Evolutionary conservation across 2,329 filamentous ascomycete species (phyloP).

Genomic region (Xenosphaeropsis pyriputrescens): DNA sequence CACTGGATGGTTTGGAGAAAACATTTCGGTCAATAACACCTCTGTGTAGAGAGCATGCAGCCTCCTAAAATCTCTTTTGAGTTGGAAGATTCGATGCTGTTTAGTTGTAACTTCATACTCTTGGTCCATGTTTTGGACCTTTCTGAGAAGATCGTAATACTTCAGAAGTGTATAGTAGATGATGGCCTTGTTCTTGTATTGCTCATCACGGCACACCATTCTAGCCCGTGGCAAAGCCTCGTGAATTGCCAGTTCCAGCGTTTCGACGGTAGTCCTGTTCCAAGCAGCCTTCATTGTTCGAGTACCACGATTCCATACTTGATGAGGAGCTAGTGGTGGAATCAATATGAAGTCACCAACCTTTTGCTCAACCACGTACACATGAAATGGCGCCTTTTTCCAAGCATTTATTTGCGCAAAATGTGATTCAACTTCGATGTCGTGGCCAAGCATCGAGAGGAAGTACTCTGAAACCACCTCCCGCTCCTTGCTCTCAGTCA

Average conservation of each 20-base stretch:
- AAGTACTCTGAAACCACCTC: slow-evolving; percentile 89
- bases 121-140: slow-evolving; percentile 27
- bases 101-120: slow-evolving; percentile 14
- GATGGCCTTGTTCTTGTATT: slow-evolving; percentile 98
- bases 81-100: slow-evolving; percentile 42
- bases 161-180: slow-evolving; percentile 76
- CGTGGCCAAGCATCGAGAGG: slow-evolving; percentile 81
- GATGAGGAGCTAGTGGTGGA: slow-evolving; percentile 83
- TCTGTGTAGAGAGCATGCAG: slow-evolving; percentile 67
- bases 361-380: slow-evolving; percentile 83
- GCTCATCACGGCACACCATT: slow-evolving; percentile 89
- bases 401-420: slow-evolving; percentile 93
- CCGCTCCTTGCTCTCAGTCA: slow-evolving; percentile 92
- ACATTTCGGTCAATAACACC: slow-evolving; percentile 76
- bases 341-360: slow-evolving; percentile 88
- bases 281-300: slow-evolving; percentile 95
- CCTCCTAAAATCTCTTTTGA: slow-evolving; percentile 71
- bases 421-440: slow-evolving; percentile 93
- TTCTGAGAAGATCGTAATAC: slow-evolving; percentile 49
- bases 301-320: slow-evolving; percentile 96
- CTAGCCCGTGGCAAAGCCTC: slow-evolving; percentile 82
- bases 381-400: slow-evolving; percentile 87
- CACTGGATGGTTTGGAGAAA: slow-evolving; percentile 43
- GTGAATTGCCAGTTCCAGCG: slow-evolving; percentile 68
- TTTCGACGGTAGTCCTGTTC: slow-evolving; percentile 91